A percentile compares a stretch with the other conserved stretches of the same genome.
phyloP scores from a whole-genome alignment of 1,139 yeast species.

The Suhomyces guaymorum region DNA sequence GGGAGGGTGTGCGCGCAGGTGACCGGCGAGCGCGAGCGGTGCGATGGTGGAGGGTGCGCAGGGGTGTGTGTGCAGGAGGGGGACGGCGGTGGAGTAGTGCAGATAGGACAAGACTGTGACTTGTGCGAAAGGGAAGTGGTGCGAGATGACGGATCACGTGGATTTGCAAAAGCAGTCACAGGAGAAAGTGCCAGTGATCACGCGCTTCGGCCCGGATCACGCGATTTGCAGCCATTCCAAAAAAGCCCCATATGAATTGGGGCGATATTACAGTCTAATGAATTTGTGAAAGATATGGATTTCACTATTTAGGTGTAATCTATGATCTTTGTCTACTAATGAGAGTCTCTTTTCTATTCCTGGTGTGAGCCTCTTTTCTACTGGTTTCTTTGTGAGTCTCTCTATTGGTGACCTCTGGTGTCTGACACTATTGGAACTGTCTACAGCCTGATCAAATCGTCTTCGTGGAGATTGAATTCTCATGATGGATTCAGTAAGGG shows the following conservation, averaged over 20 bases:
- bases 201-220: not conserved
- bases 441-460: too few species aligned
- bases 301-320: too few species aligned
- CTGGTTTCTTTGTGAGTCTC: not conserved
- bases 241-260: too few species aligned
- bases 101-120: not conserved
- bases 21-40: conserved; percentile 3
- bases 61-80: conserved; percentile 12
- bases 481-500: too few species aligned
- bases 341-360: too few species aligned
- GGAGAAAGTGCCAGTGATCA: not conserved
- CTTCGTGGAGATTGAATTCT: too few species aligned
- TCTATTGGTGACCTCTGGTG: not conserved
- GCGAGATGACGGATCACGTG: conserved; percentile 9
- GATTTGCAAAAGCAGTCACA: conserved; percentile 11
- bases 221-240: not conserved
- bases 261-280: too few species aligned
- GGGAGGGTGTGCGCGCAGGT: conserved; percentile 9
- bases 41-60: too few species aligned
- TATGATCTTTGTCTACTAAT: too few species aligned
- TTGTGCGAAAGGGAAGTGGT: not conserved
- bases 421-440: not conserved
- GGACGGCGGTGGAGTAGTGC: conserved; percentile 3
- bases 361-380: too few species aligned
- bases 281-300: too few species aligned